Conservation (phyloP, 805 yeast species). For the Saccharomycopsis selenospora region DNA sequence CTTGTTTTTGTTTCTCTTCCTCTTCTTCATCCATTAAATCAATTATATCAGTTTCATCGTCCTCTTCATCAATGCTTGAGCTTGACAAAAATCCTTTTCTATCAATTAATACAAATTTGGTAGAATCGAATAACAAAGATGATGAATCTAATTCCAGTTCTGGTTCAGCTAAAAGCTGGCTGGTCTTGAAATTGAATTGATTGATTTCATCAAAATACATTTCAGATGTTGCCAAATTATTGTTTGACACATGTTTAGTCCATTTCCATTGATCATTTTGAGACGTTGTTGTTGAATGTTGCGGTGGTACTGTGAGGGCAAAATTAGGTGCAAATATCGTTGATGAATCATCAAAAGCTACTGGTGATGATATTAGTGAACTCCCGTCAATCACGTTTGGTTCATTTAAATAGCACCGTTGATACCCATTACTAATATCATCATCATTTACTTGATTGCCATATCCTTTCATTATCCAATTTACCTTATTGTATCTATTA, state of each 20-base stretch:
- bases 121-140: constrained; percentile 6
- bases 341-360: neutral
- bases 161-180: neutral
- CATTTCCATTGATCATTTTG: constrained; percentile 7
- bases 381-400: too few relatives aligned
- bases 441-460: neutral
- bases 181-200: constrained; percentile 2
- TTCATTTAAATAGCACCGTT: too few relatives aligned
- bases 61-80: neutral
- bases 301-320: neutral
- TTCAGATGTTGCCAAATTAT: constrained; percentile 15
- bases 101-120: constrained; percentile 14
- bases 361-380: neutral
- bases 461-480: constrained; percentile 19
- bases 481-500: constrained; percentile 14
- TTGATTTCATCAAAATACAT: constrained; percentile 15
- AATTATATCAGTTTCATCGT: constrained; percentile 2
- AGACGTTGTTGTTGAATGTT: neutral
- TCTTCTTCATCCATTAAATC: constrained; percentile 7
- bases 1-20: too few relatives aligned
- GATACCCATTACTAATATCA: neutral
- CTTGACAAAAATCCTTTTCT: constrained; percentile 7
- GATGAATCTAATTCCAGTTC: neutral
- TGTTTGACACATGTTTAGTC: neutral
- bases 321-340: constrained; percentile 1